Percentiles rank a stretch among this genome's conserved stretches.
These are phyloP conservation scores for Euphorbia pulcherrima DNA, from an alignment of 345 rosid species.

Conservation along the genomic window DNA sequence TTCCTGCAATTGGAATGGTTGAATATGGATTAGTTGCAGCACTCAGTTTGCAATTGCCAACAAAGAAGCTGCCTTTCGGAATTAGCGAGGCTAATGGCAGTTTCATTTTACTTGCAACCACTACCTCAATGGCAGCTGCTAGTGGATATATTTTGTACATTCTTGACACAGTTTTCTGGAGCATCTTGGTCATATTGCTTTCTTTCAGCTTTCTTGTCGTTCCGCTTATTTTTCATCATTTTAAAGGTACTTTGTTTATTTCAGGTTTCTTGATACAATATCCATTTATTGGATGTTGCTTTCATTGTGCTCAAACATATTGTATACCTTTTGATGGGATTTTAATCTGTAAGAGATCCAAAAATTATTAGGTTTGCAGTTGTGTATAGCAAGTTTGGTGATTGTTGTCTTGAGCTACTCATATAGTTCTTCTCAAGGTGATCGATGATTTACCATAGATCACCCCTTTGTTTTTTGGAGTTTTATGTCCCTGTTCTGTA, in stretches of 20 bases:
- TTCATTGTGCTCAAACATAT: slow-evolving; percentile 1
- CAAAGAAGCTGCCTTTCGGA: slow-evolving; percentile 49
- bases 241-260: slow-evolving; percentile 49
- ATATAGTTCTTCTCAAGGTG: slow-evolving; percentile 65
- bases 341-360: slow-evolving; percentile 61
- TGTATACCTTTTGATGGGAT: slow-evolving; percentile 42
- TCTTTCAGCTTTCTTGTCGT: slow-evolving; percentile 66
- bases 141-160: slow-evolving; percentile 84
- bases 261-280: not conserved
- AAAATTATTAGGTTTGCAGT: slow-evolving; percentile 58
- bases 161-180: slow-evolving; percentile 63
- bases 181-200: slow-evolving; percentile 69
- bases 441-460: slow-evolving; percentile 5
- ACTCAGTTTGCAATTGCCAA: slow-evolving; percentile 47
- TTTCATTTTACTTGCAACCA: slow-evolving; percentile 53
- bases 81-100: slow-evolving; percentile 51
- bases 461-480: not conserved
- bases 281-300: not conserved
- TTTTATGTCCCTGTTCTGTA: not conserved
- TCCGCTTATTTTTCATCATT: slow-evolving; percentile 66
- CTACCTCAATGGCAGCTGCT: slow-evolving; percentile 84
- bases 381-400: slow-evolving; percentile 63
- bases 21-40: slow-evolving; percentile 69
- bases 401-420: slow-evolving; percentile 56
- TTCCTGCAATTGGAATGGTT: slow-evolving; percentile 69